Percentiles rank a stretch among this genome's conserved stretches.
These are phyloP conservation scores for Neurospora sp. DNA, from an alignment of 495 filamentous ascomycete species.

Conservation along the genomic window DNA sequence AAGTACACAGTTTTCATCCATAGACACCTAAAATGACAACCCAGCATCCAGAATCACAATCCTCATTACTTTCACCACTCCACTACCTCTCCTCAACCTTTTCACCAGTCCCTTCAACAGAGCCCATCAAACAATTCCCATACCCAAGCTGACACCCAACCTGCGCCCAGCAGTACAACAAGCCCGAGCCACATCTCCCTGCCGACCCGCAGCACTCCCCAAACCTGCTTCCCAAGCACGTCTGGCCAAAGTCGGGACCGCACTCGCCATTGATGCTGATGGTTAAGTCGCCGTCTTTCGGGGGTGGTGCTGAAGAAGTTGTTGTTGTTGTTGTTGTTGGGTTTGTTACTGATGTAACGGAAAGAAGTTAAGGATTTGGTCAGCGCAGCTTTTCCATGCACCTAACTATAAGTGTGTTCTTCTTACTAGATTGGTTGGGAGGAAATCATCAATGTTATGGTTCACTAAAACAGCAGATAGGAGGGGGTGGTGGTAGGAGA, in stretches of 20 bases:
- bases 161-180: conserved; percentile 14
- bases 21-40: background rate
- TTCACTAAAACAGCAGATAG: background rate
- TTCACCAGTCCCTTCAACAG: background rate
- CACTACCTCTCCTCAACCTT: background rate
- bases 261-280: conserved; percentile 15
- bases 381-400: background rate
- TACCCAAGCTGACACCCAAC: conserved; percentile 20
- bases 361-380: background rate
- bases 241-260: conserved; percentile 16
- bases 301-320: background rate
- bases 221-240: conserved; percentile 25
- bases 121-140: conserved; percentile 12
- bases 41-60: background rate
- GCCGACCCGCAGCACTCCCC: conserved; percentile 29
- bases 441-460: background rate
- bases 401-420: background rate
- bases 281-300: background rate
- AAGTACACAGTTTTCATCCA: background rate
- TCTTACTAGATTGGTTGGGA: background rate
- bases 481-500: background rate
- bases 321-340: background rate
- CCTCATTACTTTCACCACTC: background rate
- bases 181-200: conserved; percentile 19
- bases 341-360: background rate